A percentile compares a stretch with the other conserved stretches of the same genome.
phyloP scores from a whole-genome alignment of 352 stramenopile species.

The Phytophthora quininea region DNA sequence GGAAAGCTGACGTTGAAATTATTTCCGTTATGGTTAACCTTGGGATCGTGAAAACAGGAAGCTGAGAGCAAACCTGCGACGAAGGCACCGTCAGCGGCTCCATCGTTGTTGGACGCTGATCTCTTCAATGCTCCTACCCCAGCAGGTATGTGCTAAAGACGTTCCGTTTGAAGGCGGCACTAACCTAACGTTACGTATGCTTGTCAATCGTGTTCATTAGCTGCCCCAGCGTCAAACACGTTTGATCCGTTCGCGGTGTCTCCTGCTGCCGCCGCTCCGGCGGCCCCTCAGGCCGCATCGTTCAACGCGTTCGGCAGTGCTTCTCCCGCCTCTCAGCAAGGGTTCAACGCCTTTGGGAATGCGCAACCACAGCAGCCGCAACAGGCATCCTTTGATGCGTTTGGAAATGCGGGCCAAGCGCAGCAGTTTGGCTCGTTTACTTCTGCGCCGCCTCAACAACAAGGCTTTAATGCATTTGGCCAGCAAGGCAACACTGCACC shows the following conservation, averaged over 20 bases:
- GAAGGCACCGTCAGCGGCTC: conserved; percentile 64
- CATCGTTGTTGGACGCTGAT: conserved; percentile 78
- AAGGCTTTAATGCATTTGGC: conserved; percentile 56
- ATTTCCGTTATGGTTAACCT: conserved; percentile 2
- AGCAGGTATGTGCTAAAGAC: conserved; percentile 35
- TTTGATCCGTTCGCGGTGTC: conserved; percentile 76
- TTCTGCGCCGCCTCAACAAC: conserved; percentile 42
- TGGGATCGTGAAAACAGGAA: too few relatives aligned
- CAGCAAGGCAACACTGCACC: conserved; percentile 39
- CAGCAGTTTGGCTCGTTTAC: conserved; percentile 57
- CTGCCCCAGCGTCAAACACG: conserved; percentile 36
- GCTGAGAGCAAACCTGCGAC: conserved; percentile 38
- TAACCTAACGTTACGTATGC: conserved; percentile 2
- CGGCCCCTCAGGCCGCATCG: conserved; percentile 28
- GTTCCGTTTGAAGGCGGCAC: conserved; percentile 1
- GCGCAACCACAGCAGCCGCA: conserved; percentile 43
- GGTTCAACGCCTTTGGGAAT: conserved; percentile 64
- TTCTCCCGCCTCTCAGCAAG: conserved; percentile 40
- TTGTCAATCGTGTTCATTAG: conserved; percentile 13
- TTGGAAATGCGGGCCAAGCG: conserved; percentile 44
- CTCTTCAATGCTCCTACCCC: conserved; percentile 68
- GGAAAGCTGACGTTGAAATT: not conserved
- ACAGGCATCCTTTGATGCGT: conserved; percentile 66
- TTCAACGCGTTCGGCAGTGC: conserved; percentile 52
- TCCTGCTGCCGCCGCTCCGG: conserved; percentile 27